A percentile compares a stretch with the other conserved stretches of the same genome.
Conservation (phyloP, 768 basidiomycete genomes). For the Suillus subalutaceus region DNA sequence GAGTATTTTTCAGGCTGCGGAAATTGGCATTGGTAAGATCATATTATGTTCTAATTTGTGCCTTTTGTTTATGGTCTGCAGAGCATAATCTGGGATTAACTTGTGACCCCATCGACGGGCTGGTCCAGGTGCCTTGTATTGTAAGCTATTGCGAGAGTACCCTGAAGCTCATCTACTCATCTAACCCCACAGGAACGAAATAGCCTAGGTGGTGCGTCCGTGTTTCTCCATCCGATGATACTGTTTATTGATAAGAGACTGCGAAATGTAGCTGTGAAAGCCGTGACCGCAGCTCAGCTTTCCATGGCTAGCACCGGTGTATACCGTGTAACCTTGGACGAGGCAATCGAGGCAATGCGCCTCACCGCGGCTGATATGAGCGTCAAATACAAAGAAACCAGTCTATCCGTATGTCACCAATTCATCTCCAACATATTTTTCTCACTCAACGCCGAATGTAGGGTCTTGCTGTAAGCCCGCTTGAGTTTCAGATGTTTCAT, state of each 20-base stretch:
- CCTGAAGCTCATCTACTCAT: background rate
- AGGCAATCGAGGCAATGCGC: conserved; percentile 95
- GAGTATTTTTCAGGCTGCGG: conserved; percentile 60
- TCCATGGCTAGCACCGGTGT: conserved; percentile 91
- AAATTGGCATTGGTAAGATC: conserved; percentile 81
- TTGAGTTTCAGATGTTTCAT: conserved; percentile 6
- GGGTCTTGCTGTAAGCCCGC: conserved; percentile 59
- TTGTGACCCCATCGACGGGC: conserved; percentile 91
- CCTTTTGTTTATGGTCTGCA: conserved; percentile 29
- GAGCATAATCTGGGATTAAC: conserved; percentile 89
- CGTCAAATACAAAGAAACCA: conserved; percentile 94
- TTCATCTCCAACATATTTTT: background rate
- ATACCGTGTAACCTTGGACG: conserved; percentile 87
- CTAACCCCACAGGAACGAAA: conserved; percentile 65
- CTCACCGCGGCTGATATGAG: conserved; percentile 95
- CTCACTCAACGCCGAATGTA: conserved; percentile 23
- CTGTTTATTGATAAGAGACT: background rate
- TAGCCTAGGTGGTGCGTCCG: conserved; percentile 70
- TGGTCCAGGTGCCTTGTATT: conserved; percentile 96
- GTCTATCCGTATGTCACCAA: conserved; percentile 68
- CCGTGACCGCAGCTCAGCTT: conserved; percentile 90
- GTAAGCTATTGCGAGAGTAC: conserved; percentile 47
- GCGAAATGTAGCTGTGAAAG: conserved; percentile 72
- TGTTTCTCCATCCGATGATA: conserved; percentile 6
- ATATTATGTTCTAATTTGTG: background rate